These are phyloP conservation scores for Platanthera zijinensis DNA, from an alignment of 106 monocot genomes.

Conservation along the genomic window DNA sequence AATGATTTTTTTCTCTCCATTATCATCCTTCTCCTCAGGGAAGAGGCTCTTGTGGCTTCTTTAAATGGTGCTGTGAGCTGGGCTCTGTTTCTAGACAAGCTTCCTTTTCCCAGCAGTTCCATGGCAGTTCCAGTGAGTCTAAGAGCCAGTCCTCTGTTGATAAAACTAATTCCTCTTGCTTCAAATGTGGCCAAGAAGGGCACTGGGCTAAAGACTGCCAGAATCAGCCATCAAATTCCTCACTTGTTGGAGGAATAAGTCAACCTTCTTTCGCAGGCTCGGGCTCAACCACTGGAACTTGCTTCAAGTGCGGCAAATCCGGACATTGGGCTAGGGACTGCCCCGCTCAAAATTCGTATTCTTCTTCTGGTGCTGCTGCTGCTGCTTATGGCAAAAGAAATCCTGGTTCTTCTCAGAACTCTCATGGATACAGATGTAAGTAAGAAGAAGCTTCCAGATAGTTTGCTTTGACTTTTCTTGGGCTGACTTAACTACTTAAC, in stretches of 20 bases:
- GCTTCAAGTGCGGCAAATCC: constrained; percentile 59
- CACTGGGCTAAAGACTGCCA: constrained; percentile 61
- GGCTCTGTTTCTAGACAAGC: constrained; percentile 10
- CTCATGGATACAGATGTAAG: constrained; percentile 6
- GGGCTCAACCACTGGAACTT: constrained; percentile 11
- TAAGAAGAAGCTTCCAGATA: not conserved
- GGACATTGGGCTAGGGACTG: constrained; percentile 77
- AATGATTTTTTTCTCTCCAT: not conserved
- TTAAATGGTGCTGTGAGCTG: constrained; percentile 45
- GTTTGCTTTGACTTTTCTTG: too few relatives aligned
- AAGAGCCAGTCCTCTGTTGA: constrained; percentile 12
- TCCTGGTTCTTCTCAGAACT: constrained; percentile 11
- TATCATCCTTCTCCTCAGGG: constrained; percentile 21
- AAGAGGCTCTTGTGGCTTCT: constrained; percentile 34
- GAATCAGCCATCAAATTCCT: constrained; percentile 15
- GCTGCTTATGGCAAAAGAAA: constrained; percentile 10
- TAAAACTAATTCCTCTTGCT: constrained; percentile 39
- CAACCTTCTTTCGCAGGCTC: constrained; percentile 12
- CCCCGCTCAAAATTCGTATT: constrained; percentile 12
- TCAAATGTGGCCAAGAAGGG: constrained; percentile 49
- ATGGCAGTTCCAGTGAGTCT: not conserved
- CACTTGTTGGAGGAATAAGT: constrained; percentile 4
- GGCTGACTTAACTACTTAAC: too few relatives aligned
- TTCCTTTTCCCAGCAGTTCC: constrained; percentile 7
- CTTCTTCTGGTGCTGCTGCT: not conserved